Percentiles rank a stretch among this genome's conserved stretches.
Evolutionary conservation across 2,329 filamentous ascomycete genomes (phyloP).

Genomic region (Pochonia chlamydosporia): DNA sequence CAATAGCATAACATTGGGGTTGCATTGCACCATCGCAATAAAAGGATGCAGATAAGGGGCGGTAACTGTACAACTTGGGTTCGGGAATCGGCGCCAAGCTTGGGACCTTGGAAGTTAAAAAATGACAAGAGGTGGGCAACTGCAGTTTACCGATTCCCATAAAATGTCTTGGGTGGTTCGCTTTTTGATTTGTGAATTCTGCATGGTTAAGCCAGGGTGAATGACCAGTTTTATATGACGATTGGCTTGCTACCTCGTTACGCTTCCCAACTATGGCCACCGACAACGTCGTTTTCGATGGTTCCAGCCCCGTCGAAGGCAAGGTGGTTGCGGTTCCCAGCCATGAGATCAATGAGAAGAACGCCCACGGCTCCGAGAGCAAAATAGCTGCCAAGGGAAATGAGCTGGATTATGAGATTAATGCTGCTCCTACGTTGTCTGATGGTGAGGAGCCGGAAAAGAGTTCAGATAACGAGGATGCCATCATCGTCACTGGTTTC

Average conservation of each 20-base stretch:
- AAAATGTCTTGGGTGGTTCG: too few species aligned
- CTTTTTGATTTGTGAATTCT: too few species aligned
- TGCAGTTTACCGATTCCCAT: not conserved
- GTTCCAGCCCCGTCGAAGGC: not conserved
- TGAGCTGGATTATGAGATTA: not conserved
- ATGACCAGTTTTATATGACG: too few species aligned
- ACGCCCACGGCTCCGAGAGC: not conserved
- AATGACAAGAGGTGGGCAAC: too few species aligned
- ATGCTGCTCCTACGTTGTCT: slow-evolving; percentile 1
- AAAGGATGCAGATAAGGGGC: not conserved
- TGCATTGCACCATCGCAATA: not conserved
- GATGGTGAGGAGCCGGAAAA: slow-evolving; percentile 21
- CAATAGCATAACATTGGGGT: not conserved
- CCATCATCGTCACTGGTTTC: slow-evolving; percentile 44
- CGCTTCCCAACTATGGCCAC: not conserved
- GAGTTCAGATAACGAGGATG: slow-evolving; percentile 28
- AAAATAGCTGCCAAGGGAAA: not conserved
- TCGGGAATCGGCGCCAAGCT: not conserved
- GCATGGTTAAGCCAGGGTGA: too few species aligned
- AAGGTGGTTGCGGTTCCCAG: not conserved
- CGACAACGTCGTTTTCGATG: not conserved
- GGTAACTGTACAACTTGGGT: not conserved
- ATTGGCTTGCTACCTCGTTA: not conserved
- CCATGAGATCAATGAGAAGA: not conserved
- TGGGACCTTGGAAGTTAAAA: too few species aligned